Evolutionary conservation across 2,329 filamentous ascomycete species (phyloP).

Genomic region (Bipolaris cookei): DNA sequence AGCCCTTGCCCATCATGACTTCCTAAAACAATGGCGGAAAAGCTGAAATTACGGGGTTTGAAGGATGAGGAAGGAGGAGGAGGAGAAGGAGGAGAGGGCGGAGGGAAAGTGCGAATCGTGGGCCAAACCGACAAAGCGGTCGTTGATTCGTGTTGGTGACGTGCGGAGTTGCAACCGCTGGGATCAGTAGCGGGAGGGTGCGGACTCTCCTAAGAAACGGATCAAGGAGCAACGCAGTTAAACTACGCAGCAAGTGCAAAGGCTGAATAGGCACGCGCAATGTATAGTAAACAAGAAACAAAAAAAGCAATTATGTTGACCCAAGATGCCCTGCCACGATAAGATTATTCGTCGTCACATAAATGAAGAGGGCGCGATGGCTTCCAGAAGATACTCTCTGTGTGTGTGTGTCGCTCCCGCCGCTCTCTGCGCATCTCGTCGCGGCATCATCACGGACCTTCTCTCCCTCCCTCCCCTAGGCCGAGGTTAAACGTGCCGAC

Average conservation of each 20-base stretch:
- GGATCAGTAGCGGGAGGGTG: slow-evolving; percentile 7
- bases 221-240: not conserved
- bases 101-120: too few relatives aligned
- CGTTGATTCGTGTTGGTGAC: slow-evolving; percentile 10
- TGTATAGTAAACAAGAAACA: not conserved
- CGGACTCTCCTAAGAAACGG: slow-evolving; percentile 10
- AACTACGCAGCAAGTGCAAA: not conserved
- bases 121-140: too few relatives aligned
- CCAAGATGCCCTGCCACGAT: not conserved
- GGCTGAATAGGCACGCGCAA: too few relatives aligned
- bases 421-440: not conserved
- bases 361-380: slow-evolving; percentile 11
- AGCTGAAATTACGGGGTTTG: not conserved
- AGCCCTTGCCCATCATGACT: slow-evolving; percentile 44
- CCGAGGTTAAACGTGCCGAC: slow-evolving; percentile 22
- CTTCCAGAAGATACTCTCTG: slow-evolving; percentile 31
- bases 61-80: not conserved
- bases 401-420: too few relatives aligned
- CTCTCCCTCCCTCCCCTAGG: slow-evolving; percentile 1
- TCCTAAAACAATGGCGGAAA: not conserved
- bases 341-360: not conserved
- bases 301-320: not conserved
- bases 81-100: too few relatives aligned
- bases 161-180: slow-evolving; percentile 17
- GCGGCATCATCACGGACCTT: not conserved